Conservation (phyloP, 75 land plant species). For the Larix kaempferi region DNA sequence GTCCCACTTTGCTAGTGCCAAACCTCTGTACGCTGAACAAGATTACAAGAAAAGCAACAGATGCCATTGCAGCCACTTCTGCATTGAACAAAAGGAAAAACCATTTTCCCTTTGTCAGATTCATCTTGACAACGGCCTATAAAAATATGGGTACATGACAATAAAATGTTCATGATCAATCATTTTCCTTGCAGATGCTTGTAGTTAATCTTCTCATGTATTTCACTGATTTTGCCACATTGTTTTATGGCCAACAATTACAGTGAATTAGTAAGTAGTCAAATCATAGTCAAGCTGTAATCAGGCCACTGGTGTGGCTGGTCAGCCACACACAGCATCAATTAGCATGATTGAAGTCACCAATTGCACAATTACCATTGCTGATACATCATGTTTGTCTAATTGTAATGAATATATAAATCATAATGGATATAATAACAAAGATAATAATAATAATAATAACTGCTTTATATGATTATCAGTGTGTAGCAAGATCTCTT, state of each 20-base stretch:
- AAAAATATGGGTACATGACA: background rate
- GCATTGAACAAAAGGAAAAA: constrained; percentile 20
- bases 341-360: no score
- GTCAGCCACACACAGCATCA: no score
- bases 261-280: background rate
- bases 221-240: background rate
- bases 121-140: background rate
- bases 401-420: no score
- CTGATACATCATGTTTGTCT: no score
- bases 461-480: no score
- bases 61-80: constrained; percentile 75
- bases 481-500: no score
- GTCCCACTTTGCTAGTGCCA: constrained; percentile 89
- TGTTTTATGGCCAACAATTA: background rate
- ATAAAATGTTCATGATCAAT: background rate
- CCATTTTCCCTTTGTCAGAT: background rate
- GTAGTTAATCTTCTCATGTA: background rate
- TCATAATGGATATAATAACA: no score
- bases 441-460: no score
- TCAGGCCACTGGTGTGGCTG: no score
- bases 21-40: constrained; percentile 91
- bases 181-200: background rate
- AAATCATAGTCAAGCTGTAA: no score
- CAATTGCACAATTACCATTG: no score
- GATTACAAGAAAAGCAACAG: constrained; percentile 68